These are phyloP conservation scores for Coemansia sp. DNA, from an alignment of 192 early-diverging fungal species.

Conservation along the genomic window DNA sequence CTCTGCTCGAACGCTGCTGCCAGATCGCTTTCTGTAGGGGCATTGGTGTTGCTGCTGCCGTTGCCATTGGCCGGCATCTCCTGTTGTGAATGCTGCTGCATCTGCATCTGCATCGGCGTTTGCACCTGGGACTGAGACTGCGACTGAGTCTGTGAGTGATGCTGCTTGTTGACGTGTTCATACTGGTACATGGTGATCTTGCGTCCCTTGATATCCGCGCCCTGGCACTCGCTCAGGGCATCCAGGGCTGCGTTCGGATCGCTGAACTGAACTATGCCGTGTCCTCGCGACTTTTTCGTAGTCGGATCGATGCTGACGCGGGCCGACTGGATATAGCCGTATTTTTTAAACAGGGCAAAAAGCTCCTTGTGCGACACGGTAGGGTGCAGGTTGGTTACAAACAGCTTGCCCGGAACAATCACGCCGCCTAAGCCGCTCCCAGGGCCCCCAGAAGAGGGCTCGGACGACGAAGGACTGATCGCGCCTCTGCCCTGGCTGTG, in stretches of 20 bases:
- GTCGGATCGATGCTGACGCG: slow-evolving; percentile 50
- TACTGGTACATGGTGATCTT: slow-evolving; percentile 54
- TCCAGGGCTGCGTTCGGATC: slow-evolving; percentile 41
- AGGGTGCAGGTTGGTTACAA: slow-evolving; percentile 53
- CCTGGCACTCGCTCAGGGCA: slow-evolving; percentile 48
- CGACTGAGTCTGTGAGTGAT: background rate
- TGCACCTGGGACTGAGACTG: slow-evolving; percentile 2
- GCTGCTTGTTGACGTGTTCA: slow-evolving; percentile 49
- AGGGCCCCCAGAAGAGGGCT: slow-evolving; percentile 10
- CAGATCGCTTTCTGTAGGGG: background rate
- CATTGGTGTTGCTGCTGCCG: background rate
- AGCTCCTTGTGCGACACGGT: slow-evolving; percentile 56
- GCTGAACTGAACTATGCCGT: slow-evolving; percentile 53
- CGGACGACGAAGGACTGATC: slow-evolving; percentile 12
- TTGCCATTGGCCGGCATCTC: background rate
- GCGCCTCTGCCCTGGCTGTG: slow-evolving; percentile 7
- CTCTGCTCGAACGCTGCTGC: background rate
- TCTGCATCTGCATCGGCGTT: slow-evolving; percentile 1
- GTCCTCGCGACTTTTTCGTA: slow-evolving; percentile 48
- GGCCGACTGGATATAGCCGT: slow-evolving; percentile 55
- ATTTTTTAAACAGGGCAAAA: slow-evolving; percentile 56
- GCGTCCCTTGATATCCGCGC: slow-evolving; percentile 52
- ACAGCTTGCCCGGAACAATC: slow-evolving; percentile 52
- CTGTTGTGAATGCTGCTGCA: background rate
- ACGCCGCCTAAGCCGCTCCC: slow-evolving; percentile 44